Conservation (phyloP, 176 grass and related monocot genomes). For the Cocos nucifera region DNA sequence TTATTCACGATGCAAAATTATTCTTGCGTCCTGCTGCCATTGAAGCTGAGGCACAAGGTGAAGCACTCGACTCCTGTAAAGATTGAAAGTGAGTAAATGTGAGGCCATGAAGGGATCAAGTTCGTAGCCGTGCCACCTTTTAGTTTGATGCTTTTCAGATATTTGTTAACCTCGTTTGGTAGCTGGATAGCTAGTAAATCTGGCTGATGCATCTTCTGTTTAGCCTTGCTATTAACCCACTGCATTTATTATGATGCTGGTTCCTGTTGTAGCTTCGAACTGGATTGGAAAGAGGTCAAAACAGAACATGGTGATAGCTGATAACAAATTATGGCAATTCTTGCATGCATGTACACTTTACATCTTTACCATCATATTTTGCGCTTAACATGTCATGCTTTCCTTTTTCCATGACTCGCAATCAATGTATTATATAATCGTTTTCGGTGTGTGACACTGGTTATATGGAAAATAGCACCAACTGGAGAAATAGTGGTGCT, state of each 20-base stretch:
- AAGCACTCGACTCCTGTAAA: conserved; percentile 54
- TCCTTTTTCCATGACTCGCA: neutral
- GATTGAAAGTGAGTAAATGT: conserved; percentile 92
- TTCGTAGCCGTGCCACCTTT: conserved; percentile 29
- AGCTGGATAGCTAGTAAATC: no score
- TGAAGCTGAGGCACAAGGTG: conserved; percentile 79
- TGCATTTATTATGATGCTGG: conserved; percentile 33
- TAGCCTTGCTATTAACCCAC: neutral
- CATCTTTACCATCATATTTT: neutral
- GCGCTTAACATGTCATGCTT: neutral
- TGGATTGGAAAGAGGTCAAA: conserved; percentile 66
- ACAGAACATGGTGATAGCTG: conserved; percentile 80
- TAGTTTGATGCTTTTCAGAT: neutral
- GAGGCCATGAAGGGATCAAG: conserved; percentile 79
- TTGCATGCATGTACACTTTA: conserved; percentile 44
- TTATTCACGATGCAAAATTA: conserved; percentile 64
- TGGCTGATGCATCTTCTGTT: neutral
- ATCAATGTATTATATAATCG: neutral
- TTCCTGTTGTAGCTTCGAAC: conserved; percentile 80
- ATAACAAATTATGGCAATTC: conserved; percentile 77
- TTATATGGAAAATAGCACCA: conserved; percentile 27
- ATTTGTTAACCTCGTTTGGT: neutral
- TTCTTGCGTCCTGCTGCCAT: conserved; percentile 77
- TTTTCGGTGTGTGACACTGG: neutral
- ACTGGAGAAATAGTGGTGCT: conserved; percentile 73